Evolutionary conservation across 2,329 filamentous ascomycete genomes (phyloP).

Genomic region (Rhynchosporium secalis): DNA sequence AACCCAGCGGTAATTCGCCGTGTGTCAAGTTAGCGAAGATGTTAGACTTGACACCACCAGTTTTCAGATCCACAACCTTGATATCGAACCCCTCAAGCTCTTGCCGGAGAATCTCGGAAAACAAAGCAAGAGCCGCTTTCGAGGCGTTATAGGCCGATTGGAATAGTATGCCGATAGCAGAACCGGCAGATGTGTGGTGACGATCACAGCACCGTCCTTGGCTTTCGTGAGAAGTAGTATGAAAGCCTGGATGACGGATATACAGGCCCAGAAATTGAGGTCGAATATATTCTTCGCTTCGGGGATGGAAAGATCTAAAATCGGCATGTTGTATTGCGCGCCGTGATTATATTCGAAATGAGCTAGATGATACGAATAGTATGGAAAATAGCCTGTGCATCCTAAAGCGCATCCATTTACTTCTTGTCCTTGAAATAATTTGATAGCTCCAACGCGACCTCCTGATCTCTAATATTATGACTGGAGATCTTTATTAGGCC

Average conservation of each 20-base stretch:
- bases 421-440: too few species aligned
- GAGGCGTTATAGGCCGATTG: constrained; percentile 28
- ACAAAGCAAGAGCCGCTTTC: constrained; percentile 29
- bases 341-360: constrained; percentile 48
- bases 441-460: too few species aligned
- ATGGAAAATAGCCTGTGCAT: too few species aligned
- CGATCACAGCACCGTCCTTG: constrained; percentile 39
- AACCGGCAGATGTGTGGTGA: constrained; percentile 45
- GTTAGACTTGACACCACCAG: constrained; percentile 23
- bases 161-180: constrained; percentile 18
- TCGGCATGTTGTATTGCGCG: constrained; percentile 38
- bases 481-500: too few species aligned
- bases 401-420: too few species aligned
- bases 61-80: constrained; percentile 31
- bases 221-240: constrained; percentile 40
- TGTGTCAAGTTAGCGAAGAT: constrained; percentile 6
- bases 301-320: constrained; percentile 38
- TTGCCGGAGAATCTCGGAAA: constrained; percentile 27
- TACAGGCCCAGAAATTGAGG: constrained; percentile 39
- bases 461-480: too few species aligned
- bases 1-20: constrained; percentile 17
- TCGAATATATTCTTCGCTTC: constrained; percentile 40
- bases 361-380: too few species aligned
- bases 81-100: constrained; percentile 30
- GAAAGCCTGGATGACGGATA: constrained; percentile 40